These are phyloP conservation scores for Epichloe sibirici DNA, from an alignment of 2,329 filamentous ascomycete genomes.

Conservation along the genomic window DNA sequence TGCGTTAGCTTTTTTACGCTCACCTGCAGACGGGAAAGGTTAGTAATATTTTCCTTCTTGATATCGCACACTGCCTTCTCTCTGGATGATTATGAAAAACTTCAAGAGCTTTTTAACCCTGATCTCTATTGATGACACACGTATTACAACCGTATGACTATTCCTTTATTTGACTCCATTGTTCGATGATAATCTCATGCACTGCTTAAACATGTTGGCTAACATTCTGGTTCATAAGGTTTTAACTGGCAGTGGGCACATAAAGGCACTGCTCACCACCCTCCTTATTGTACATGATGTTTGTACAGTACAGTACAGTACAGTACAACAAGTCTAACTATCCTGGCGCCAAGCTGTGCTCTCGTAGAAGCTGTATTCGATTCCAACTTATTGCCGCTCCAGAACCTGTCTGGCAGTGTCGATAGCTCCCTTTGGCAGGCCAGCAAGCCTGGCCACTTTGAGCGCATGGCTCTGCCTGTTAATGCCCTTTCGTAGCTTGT, in stretches of 20 bases:
- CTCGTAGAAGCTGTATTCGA: conserved; percentile 1
- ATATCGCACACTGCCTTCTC: conserved; percentile 3
- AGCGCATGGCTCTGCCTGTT: conserved; percentile 84
- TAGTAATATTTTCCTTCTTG: conserved; percentile 21
- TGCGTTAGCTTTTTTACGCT: neutral
- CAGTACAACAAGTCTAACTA: neutral
- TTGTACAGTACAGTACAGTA: neutral
- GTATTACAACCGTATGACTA: conserved; percentile 48
- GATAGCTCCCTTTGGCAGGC: conserved; percentile 63
- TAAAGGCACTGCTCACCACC: neutral
- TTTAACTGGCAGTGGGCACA: neutral
- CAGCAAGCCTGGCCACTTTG: conserved; percentile 84
- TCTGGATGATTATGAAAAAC: conserved; percentile 43
- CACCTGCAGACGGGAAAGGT: conserved; percentile 24
- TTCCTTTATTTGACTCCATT: conserved; percentile 13
- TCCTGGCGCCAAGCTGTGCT: neutral
- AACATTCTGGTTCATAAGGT: conserved; percentile 13
- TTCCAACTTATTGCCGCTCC: conserved; percentile 3
- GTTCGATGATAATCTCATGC: conserved; percentile 6
- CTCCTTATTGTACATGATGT: neutral
- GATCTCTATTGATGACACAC: conserved; percentile 45
- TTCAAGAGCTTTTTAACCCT: conserved; percentile 60
- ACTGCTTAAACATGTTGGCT: conserved; percentile 25
- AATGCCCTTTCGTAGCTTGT: conserved; percentile 67
- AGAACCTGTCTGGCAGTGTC: conserved; percentile 52